phyloP scores from a whole-genome alignment of 768 basidiomycete genomes.

The Erythrobasidium yunnanense region DNA sequence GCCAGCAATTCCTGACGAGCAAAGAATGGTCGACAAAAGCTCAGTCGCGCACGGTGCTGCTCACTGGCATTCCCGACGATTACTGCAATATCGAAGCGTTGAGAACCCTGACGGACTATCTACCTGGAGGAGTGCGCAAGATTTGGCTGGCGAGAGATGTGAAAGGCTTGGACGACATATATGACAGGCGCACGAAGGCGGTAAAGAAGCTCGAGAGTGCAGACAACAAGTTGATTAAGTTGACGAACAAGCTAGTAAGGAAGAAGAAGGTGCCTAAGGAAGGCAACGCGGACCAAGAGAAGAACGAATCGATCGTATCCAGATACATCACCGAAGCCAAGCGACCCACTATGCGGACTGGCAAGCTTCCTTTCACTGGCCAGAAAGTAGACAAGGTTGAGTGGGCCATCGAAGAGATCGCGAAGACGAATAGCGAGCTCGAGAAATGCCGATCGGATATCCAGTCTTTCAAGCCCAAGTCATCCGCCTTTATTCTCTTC shows the following conservation, averaged over 20 bases:
- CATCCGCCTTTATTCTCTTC: constrained; percentile 62
- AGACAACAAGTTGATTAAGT: constrained; percentile 64
- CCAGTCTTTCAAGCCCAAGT: constrained; percentile 28
- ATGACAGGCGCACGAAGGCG: constrained; percentile 63
- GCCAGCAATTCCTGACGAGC: constrained; percentile 28
- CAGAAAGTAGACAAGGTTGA: constrained; percentile 87
- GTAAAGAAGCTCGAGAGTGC: constrained; percentile 73
- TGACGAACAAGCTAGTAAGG: constrained; percentile 48
- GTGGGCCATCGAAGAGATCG: constrained; percentile 59
- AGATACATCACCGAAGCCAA: constrained; percentile 59
- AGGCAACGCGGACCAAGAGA: constrained; percentile 17
- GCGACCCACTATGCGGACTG: constrained; percentile 60
- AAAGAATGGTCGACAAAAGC: constrained; percentile 1
- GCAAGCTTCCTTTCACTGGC: constrained; percentile 55
- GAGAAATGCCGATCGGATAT: constrained; percentile 44
- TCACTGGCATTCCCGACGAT: constrained; percentile 21
- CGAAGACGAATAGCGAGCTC: constrained; percentile 46
- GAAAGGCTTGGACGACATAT: constrained; percentile 57
- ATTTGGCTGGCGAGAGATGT: constrained; percentile 81
- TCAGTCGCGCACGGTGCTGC: constrained; percentile 28
- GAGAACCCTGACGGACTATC: constrained; percentile 40
- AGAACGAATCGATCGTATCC: constrained; percentile 41
- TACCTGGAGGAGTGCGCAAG: constrained; percentile 80
- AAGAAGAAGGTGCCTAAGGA: constrained; percentile 39
- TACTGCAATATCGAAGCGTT: constrained; percentile 7